phyloP scores from a whole-genome alignment of 2,329 filamentous ascomycete species.

The Botrytis byssoidea region DNA sequence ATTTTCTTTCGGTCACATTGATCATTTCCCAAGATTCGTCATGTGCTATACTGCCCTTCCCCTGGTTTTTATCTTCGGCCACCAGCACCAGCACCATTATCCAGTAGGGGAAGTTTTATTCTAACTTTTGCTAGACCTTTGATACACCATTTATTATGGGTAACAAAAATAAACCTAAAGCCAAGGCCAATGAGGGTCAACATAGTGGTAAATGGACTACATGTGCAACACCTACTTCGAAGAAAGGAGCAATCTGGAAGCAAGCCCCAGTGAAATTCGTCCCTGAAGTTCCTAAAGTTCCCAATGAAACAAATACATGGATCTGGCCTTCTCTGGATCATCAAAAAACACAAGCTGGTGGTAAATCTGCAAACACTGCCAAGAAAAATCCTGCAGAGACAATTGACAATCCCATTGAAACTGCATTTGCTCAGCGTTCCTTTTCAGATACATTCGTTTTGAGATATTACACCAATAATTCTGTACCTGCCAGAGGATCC shows the following conservation, averaged over 20 bases:
- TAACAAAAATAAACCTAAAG: background rate
- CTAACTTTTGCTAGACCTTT: background rate
- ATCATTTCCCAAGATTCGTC: background rate
- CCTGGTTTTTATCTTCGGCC: background rate
- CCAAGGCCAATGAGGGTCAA: background rate
- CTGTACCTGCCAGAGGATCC: background rate
- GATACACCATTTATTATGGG: background rate
- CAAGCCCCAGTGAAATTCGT: background rate
- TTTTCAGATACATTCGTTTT: background rate
- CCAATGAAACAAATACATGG: background rate
- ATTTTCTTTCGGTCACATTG: background rate
- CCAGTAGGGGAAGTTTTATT: background rate
- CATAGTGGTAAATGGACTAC: background rate
- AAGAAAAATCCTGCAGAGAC: background rate
- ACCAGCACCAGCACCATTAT: background rate
- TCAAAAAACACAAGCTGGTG: background rate
- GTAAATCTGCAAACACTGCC: background rate
- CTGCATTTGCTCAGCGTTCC: background rate
- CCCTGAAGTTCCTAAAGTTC: background rate
- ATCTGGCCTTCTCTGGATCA: background rate
- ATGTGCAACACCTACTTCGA: background rate
- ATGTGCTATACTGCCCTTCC: background rate
- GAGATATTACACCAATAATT: background rate
- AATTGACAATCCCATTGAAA: background rate
- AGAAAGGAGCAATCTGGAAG: slow-evolving; percentile 1